Conservation (phyloP, 78 protist species). For the Dictyostelium brefeldianum region DNA sequence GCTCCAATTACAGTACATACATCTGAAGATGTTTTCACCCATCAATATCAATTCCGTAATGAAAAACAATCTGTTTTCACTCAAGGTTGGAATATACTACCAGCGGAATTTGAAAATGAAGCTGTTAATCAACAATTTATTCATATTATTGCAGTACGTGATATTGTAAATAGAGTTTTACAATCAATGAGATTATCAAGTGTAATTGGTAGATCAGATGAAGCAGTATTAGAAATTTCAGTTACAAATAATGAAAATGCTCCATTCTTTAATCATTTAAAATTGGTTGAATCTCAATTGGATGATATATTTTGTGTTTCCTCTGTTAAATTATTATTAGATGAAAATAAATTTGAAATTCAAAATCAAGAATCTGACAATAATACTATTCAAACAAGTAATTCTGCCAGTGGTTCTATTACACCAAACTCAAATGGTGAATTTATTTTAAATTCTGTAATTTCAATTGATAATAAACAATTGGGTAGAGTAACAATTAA, state of each 20-base stretch:
- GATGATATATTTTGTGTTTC: slow-evolving; percentile 76
- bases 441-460: background rate
- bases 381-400: background rate
- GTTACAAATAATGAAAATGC: background rate
- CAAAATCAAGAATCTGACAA: background rate
- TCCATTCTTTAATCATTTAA: slow-evolving; percentile 13
- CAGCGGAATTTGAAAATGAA: slow-evolving; percentile 19
- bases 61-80: slow-evolving; percentile 12
- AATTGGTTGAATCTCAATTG: background rate
- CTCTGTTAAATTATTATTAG: background rate
- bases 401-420: too few relatives aligned
- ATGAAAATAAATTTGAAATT: background rate
- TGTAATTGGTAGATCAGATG: slow-evolving; percentile 70
- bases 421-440: background rate
- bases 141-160: slow-evolving; percentile 43
- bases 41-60: slow-evolving; percentile 44
- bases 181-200: slow-evolving; percentile 52
- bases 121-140: background rate
- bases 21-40: slow-evolving; percentile 46
- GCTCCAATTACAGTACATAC: slow-evolving; percentile 75
- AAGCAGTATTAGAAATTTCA: slow-evolving; percentile 24
- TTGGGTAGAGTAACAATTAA: background rate
- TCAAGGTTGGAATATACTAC: slow-evolving; percentile 38
- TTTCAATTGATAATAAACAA: background rate
- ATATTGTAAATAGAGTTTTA: slow-evolving; percentile 27